Evolutionary conservation across 1,284 basidiomycete genomes (phyloP), one percentile per base, ranked within the genome.

Genomic region (Rhodotorula sp.): DNA sequence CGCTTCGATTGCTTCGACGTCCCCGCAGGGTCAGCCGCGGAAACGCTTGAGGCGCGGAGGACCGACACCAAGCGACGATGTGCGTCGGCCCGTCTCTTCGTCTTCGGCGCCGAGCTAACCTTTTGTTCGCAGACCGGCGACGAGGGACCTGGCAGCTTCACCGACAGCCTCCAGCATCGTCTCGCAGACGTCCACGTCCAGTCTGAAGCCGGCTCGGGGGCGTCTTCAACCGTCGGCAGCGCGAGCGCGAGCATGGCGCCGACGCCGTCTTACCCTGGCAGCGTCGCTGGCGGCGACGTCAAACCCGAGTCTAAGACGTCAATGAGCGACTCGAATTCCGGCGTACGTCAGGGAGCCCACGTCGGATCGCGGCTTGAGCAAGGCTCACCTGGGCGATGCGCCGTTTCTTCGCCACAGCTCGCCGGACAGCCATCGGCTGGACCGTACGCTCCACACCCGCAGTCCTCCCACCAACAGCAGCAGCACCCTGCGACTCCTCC

Each of bases 181-280:
- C 67, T 74, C 47, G 64, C 52, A 11, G 63, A 51, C 39, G 67
- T 74, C 24, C 70, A 74, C 29, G 73, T 74, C 58, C 62, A 73
- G 49, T 73, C 72, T 27, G 64, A 56, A 1, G 55, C 66, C 3
- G 58, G 65, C 22, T 72, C 70, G 13, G 53, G 64, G 24, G 65
- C 70, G 0, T 65, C 67, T 2, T 72, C 70, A 1, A 48, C 58
- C 3, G 66, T 66, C 49, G 70, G 70, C 27, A 62, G 44, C 47
- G 51, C 47, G 13, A 48, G 29, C 32, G 53, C 67, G 30, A 61
- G 60, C 44, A 56, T 66, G 46, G 64, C 68, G 1, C 64, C 61
- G 5, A 70, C 68, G 47, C 68, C 68, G 20, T 59, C 59, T 1
- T 64, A 44, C 19, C 15, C 46, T 6, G 64, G 64, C 46, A 70